Evolutionary conservation across 2,329 filamentous ascomycete species (phyloP), one percentile per base, ranked within the genome.

Genomic region (Calonectria naviculata): DNA sequence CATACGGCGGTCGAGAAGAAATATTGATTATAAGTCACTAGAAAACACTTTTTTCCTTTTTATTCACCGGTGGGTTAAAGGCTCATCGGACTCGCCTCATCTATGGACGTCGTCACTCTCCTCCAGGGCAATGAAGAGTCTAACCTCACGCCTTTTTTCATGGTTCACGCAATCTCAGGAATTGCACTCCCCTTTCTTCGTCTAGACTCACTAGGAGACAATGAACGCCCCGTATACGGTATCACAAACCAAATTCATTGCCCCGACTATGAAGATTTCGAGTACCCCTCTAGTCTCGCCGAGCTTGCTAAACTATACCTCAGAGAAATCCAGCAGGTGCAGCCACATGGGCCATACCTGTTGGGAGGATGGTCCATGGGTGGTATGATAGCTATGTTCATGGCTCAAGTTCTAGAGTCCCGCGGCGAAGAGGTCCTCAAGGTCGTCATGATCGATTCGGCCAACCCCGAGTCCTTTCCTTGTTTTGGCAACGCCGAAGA

Each of bases 401-500:
- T 78, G 73, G 76, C 76, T 0, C 72, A 75, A 54, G 65, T 73
- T 36, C 71, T 78, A 26, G 64, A 71, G 12, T 56, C 69, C 3
- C 67, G 47, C 6, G 72, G 70, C 12, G 71, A 75, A 49, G 67
- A 72, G 7, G 72, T 76, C 5, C 44, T 68, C 65, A 75, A 76
- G 36, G 75, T 78, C 54, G 74, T 78, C 71, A 78, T 78, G 76
- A 75, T 78, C 29, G 76, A 78, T 49, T 78, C 76, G 28, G 74
- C 69, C 38, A 78, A 78, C 54, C 76, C 76, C 17, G 76, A 78
- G 54, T 70, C 67, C 2, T 76, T 78, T 28, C 74, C 74, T 3
- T 38, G 41, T 10, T 75, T 78, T 44, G n/a, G n/a, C 17, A 58
- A 52, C 15, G 28, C 61, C 6, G 60, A 71, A n/a, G 71, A 77